phyloP scores from a whole-genome alignment of 2,329 filamentous ascomycete genomes.

The Septoria petroselini region DNA sequence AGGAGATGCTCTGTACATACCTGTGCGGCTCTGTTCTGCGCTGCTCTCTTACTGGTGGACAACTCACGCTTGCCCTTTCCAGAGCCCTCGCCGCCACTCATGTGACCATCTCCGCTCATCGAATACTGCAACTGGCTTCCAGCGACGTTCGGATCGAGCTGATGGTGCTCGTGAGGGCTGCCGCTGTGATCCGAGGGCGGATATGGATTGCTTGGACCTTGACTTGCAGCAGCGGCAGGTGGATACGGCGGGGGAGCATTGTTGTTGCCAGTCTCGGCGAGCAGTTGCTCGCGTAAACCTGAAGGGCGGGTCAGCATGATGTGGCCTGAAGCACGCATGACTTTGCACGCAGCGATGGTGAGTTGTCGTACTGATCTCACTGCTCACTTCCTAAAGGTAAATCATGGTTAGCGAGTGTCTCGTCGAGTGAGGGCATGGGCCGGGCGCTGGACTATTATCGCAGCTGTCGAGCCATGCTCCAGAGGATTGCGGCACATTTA shows the following conservation, averaged over 20 bases:
- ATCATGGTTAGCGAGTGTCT: conserved; percentile 22
- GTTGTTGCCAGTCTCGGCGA: conserved; percentile 49
- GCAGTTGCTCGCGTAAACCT: conserved; percentile 63
- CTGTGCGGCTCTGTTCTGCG: conserved; percentile 95
- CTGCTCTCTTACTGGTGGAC: conserved; percentile 91
- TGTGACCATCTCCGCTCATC: conserved; percentile 50
- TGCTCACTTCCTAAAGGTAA: conserved; percentile 29
- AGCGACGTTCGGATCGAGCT: conserved; percentile 59
- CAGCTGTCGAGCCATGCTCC: background rate
- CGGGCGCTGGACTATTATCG: conserved; percentile 31
- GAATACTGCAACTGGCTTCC: conserved; percentile 46
- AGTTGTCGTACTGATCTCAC: conserved; percentile 44
- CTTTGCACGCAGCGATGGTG: conserved; percentile 4
- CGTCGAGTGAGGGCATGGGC: background rate
- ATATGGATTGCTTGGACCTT: conserved; percentile 37
- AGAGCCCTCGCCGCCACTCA: conserved; percentile 50
- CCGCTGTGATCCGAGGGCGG: conserved; percentile 41
- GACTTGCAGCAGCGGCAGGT: conserved; percentile 32
- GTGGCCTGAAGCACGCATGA: conserved; percentile 5
- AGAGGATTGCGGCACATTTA: conserved; percentile 44
- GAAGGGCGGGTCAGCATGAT: conserved; percentile 13
- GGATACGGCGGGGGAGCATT: conserved; percentile 42
- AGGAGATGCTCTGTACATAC: conserved; percentile 53
- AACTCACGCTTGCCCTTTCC: conserved; percentile 86
- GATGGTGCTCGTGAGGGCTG: conserved; percentile 44